Base-by-base conservation (phyloP, 2,329 filamentous ascomycete species). In the Cadophora sp. region DNA sequence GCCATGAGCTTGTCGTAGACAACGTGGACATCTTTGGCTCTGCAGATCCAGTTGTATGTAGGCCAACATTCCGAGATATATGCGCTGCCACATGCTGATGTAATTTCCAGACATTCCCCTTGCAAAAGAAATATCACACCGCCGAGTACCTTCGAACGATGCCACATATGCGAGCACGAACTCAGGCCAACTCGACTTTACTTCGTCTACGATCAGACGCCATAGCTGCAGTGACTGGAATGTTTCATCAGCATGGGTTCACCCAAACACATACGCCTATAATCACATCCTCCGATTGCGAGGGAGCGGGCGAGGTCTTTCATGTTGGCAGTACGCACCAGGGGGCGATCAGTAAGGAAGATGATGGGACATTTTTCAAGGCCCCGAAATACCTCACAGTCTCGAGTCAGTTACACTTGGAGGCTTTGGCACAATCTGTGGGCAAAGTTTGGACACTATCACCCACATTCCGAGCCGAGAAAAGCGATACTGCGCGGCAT, bases 121-220 rank as follows among this genome's bases (percentile, higher is more conserved):
- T 99, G 27, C 96, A 99, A 80, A 97, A 97, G 80, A 98, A 98
- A 80, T 97, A 96, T 74, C 94, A 97, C 74, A 93, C 90, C 5
- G 84, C 91, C 60, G 95, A 98, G 77, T 98, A 91, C 78, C 87
- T 99, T 69, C 91, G 96, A 66, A 91, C 91, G 14, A 85, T 97
- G 62, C 93, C 95, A 59, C 96, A 99, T 80, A 84, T 99, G 67
- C 91, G 96, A 66, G 82, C 91, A 70, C 91, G 95, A 74, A 89
- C 93, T 20, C 92, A 93, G 0, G 86, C 93, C 76, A 94, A 97
- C 79, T 87, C 93, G 30, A 84, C 93, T 50, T 82, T 97, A 67
- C 83, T 97, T 58, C 90, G 93, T 56, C 85, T 98, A 68, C 89
- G 96, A 70, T 98, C 95, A 36, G 89, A 94, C 71, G 85, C 90